Evolutionary conservation across 2,329 filamentous ascomycete species (phyloP), one percentile per base, ranked within the genome.

Genomic region (Ophiostoma ulmi): DNA sequence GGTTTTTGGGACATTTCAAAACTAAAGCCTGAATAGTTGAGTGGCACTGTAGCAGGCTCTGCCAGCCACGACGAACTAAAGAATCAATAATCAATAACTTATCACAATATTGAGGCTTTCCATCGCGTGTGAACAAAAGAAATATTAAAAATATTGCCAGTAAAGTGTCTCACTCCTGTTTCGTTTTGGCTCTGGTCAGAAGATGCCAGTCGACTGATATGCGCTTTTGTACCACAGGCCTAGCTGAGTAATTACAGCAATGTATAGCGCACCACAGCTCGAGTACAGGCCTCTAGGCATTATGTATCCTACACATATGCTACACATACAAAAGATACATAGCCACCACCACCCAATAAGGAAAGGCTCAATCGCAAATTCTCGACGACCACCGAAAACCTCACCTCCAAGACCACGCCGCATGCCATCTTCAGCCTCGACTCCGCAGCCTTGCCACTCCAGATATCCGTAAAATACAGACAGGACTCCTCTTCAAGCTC

Each of bases 291-390:
- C 52, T 58, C 4, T 48, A 20, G 7, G 4, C 44, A n/a, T 6
- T 6, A n/a, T 48, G 64, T 44, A 38, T 17, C 20, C 20, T 20
- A 41, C 38, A 66, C 8, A 38, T 44, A 44, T 38, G 31, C 10
- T 22, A 52, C 41, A 36, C 44, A 41, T 61, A 31, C 48, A 58
- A 20, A 17, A 10, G 0, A 20, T 38, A 63, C 26, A 3, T 20
- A 8, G 5, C 22, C 14, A 35, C 17, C 7, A 17, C 52, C 26
- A 17, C 26, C 44, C 70, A 67, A 68, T 71, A 65, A 58, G 70
- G 67, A 68, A 71, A 69, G 55, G 72, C 70, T 65, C 61, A 39
- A 48, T n/a, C 31, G 68, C 68, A 69, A 69, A 69, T 41, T 68
- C 44, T 55, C 44, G 41, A 55, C 41, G 17, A 35, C 26, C 11